These are phyloP conservation scores for Talaromyces rugulosus DNA, from an alignment of 2,329 filamentous ascomycete species.

Conservation along the genomic window DNA sequence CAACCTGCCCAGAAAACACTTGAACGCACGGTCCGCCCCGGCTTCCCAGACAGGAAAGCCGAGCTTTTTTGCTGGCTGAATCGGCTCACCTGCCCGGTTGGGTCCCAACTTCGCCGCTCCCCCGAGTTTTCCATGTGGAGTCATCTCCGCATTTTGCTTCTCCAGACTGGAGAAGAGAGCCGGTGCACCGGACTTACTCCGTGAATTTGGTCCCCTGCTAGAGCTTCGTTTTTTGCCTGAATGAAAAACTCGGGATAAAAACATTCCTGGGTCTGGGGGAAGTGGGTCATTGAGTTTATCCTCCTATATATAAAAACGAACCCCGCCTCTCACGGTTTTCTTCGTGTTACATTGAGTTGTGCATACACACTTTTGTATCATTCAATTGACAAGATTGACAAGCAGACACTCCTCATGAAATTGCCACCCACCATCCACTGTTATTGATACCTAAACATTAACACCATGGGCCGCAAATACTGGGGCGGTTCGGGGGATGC, in stretches of 20 bases:
- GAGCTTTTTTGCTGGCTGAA: not conserved
- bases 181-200: not conserved
- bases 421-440: no score
- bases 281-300: not conserved
- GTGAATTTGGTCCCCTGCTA: not conserved
- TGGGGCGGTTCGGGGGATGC: conserved; percentile 48
- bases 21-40: not conserved
- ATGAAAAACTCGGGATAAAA: not conserved
- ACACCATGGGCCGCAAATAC: conserved; percentile 43
- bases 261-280: not conserved
- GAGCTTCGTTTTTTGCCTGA: no score
- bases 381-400: not conserved
- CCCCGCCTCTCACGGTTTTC: not conserved
- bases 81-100: not conserved
- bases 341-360: not conserved
- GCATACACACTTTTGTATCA: no score
- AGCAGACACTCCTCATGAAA: no score
- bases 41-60: not conserved
- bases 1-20: not conserved
- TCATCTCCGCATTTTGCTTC: not conserved
- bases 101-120: not conserved
- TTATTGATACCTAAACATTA: no score
- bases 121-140: not conserved
- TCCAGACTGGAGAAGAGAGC: not conserved
- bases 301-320: not conserved